Conservation (phyloP, 2,329 filamentous ascomycete genomes). For the Colletotrichum destructivum region DNA sequence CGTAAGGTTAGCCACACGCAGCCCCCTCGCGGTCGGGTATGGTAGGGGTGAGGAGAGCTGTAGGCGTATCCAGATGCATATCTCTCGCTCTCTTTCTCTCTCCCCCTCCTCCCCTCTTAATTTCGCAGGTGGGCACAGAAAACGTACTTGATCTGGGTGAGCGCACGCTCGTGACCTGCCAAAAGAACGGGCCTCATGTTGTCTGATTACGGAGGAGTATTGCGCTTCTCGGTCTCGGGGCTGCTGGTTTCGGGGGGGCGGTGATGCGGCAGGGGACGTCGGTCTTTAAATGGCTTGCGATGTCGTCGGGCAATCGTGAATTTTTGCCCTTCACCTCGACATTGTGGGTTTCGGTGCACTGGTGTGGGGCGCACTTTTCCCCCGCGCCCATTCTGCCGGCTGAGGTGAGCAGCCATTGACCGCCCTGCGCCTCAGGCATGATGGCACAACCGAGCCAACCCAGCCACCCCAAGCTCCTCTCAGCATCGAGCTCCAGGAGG, state of each 20-base stretch:
- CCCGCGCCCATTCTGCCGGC: conserved; percentile 42
- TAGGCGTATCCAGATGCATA: not conserved
- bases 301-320: conserved; percentile 42
- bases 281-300: conserved; percentile 41
- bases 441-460: not conserved
- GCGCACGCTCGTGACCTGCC: conserved; percentile 95
- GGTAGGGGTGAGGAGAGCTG: conserved; percentile 15
- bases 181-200: conserved; percentile 98
- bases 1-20: conserved; percentile 26
- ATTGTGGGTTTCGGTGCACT: conserved; percentile 43
- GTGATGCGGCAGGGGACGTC: conserved; percentile 43
- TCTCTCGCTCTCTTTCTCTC: conserved; percentile 21
- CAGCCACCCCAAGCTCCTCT: conserved; percentile 6
- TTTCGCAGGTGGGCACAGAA: conserved; percentile 10
- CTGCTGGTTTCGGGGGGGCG: conserved; percentile 33
- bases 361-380: conserved; percentile 41
- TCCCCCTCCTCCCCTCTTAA: conserved; percentile 1
- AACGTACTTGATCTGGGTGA: conserved; percentile 90
- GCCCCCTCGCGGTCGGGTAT: conserved; percentile 15
- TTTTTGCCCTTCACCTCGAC: conserved; percentile 44
- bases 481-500: not conserved
- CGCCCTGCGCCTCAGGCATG: conserved; percentile 38
- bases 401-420: conserved; percentile 28
- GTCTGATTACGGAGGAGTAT: conserved; percentile 47
- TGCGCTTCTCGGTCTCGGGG: conserved; percentile 43